phyloP scores from a whole-genome alignment of 805 yeast species.

The Torulaspora franciscae region DNA sequence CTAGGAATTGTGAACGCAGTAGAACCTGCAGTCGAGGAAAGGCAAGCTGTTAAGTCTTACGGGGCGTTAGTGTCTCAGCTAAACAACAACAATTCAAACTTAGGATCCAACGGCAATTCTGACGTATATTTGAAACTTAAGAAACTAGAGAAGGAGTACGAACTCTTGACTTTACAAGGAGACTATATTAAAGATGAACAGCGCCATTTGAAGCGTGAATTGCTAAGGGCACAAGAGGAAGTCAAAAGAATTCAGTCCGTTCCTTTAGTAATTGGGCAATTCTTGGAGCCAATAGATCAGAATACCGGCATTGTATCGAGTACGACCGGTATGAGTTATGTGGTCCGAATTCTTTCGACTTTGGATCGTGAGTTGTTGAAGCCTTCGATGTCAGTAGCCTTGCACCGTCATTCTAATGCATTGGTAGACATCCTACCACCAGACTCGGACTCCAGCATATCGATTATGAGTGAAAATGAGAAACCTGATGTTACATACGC shows the following conservation, averaged over 20 bases:
- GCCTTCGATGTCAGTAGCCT: slow-evolving; percentile 92
- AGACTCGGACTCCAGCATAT: slow-evolving; percentile 94
- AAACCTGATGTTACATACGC: slow-evolving; percentile 91
- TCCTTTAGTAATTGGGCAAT: slow-evolving; percentile 97
- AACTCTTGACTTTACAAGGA: slow-evolving; percentile 79
- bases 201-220: slow-evolving; percentile 90
- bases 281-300: slow-evolving; percentile 94
- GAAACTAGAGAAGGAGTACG: slow-evolving; percentile 85
- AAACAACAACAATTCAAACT: slow-evolving; percentile 21
- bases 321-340: slow-evolving; percentile 96
- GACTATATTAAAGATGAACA: slow-evolving; percentile 97
- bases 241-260: slow-evolving; percentile 96
- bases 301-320: slow-evolving; percentile 95
- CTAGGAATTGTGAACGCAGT: slow-evolving; percentile 45
- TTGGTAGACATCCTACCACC: slow-evolving; percentile 96
- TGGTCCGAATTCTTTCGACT: slow-evolving; percentile 90
- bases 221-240: slow-evolving; percentile 96
- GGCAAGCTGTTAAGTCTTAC: slow-evolving; percentile 30
- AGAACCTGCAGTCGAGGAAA: slow-evolving; percentile 35
- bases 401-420: slow-evolving; percentile 98
- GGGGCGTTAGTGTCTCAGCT: slow-evolving; percentile 32
- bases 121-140: slow-evolving; percentile 84
- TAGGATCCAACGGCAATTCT: slow-evolving; percentile 31
- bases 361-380: slow-evolving; percentile 90
- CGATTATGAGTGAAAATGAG: slow-evolving; percentile 91